Conservation (phyloP, 2,329 filamentous ascomycete genomes). For the Fusarium armeniacum region DNA sequence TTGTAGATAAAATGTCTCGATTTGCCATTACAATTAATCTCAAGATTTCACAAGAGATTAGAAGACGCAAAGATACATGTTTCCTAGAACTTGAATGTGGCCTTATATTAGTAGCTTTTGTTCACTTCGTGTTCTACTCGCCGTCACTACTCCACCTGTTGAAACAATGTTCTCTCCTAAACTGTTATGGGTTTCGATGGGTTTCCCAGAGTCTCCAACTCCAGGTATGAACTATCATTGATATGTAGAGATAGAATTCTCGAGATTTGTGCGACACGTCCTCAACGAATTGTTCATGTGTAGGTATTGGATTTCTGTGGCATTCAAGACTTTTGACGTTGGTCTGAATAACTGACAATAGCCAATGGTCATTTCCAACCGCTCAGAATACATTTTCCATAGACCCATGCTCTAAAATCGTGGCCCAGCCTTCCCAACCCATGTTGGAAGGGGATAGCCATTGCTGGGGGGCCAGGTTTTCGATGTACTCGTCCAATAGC, state of each 20-base stretch:
- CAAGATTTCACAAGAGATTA: too few relatives aligned
- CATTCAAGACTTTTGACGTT: not conserved
- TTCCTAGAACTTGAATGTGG: too few relatives aligned
- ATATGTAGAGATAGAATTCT: not conserved
- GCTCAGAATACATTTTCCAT: not conserved
- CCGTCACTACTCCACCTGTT: too few relatives aligned
- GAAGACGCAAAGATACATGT: too few relatives aligned
- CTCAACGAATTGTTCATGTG: not conserved
- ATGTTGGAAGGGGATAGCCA: constrained; percentile 35
- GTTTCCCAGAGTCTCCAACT: not conserved
- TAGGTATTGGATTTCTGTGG: not conserved
- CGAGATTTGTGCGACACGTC: not conserved
- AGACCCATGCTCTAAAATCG: constrained; percentile 13
- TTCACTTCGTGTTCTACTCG: too few relatives aligned
- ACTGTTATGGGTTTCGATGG: too few relatives aligned
- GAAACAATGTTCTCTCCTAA: not conserved
- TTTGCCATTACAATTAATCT: too few relatives aligned
- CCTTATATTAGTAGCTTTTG: too few relatives aligned
- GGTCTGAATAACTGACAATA: not conserved
- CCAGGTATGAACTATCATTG: not conserved
- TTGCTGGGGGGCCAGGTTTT: constrained; percentile 26
- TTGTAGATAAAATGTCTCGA: too few relatives aligned
- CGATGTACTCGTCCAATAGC: constrained; percentile 6
- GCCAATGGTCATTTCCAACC: not conserved
- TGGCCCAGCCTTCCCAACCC: constrained; percentile 27